These are phyloP conservation scores for Fusarium transvaalense DNA, from an alignment of 2,329 filamentous ascomycete genomes.

Conservation along the genomic window DNA sequence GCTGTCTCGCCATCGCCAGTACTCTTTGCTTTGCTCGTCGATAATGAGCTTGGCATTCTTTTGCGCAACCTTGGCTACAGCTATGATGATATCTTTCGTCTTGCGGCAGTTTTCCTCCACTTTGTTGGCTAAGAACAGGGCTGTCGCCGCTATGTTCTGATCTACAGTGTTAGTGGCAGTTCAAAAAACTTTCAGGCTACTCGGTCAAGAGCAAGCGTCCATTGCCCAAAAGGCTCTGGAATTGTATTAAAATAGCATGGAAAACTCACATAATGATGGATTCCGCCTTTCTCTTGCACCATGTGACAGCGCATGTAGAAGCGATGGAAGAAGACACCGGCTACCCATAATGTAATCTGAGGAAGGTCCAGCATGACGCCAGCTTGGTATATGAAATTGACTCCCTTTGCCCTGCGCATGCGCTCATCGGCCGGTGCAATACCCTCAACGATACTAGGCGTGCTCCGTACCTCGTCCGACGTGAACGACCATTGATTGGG, in stretches of 20 bases:
- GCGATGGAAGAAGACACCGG: conserved; percentile 93
- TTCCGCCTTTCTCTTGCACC: conserved; percentile 78
- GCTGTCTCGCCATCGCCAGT: conserved; percentile 96
- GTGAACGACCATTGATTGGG: conserved; percentile 89
- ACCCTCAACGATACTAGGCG: conserved; percentile 87
- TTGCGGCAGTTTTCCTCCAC: conserved; percentile 97
- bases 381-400: conserved; percentile 96
- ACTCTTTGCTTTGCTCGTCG: conserved; percentile 97
- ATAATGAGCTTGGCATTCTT: conserved; percentile 92
- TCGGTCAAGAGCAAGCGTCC: neutral
- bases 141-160: conserved; percentile 86
- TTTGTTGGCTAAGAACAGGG: conserved; percentile 95
- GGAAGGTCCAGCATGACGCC: conserved; percentile 93
- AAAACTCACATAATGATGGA: conserved; percentile 86
- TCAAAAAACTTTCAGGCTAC: conserved; percentile 1
- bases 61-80: conserved; percentile 92
- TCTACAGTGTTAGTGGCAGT: conserved; percentile 27
- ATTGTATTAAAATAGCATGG: neutral
- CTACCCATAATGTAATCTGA: conserved; percentile 91
- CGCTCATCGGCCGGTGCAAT: conserved; percentile 82
- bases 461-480: conserved; percentile 82
- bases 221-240: neutral
- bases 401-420: conserved; percentile 85
- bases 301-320: conserved; percentile 94
- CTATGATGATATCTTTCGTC: conserved; percentile 93